Base-by-base conservation (phyloP, 1,284 basidiomycete genomes). In the Mycocalia duriaeana region DNA sequence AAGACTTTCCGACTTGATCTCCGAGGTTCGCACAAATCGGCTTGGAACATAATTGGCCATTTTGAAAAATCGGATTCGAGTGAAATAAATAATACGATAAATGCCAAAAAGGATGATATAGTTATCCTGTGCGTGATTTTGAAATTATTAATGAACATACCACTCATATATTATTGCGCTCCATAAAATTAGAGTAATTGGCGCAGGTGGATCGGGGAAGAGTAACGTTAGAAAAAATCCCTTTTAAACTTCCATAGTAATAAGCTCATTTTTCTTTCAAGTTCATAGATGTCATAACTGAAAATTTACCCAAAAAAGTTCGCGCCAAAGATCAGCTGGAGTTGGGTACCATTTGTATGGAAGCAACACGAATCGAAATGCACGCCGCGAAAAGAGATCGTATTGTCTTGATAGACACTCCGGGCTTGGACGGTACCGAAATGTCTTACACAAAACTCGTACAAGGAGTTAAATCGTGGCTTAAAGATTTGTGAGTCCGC, bases 381-480 rank as follows among this genome's bases (percentile, higher is more conserved):
- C 41, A 42, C 16, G 20, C 19, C 14, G 6, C 14, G 14, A 9
- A 37, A 38, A 16, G 19, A n/a, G 37, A 24, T 7, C 44, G 44
- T 11, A 31, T 46, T 31, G 50, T 51, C 18, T 34, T 51, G 25
- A 47, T 51, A n/a, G 50, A 51, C 36, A 51, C 50, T 9, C 50
- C 47, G 16, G 50, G 50, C 14, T 51, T 51, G 19, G 44, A 51
- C 22, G 50, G 49, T 37, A 48, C 50, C 14, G 45, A 44, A 14
- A 46, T 38, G 24, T 46, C 47, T 16, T 47, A 51, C 37, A 42
- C 41, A 7, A 40, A 49, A 41, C 26, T 49, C n/a, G 28, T 51
- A 38, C 18, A 28, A 23, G 43, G 42, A 39, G 45, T 51, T 16
- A 36, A 38, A 14, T 28, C 42, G 13, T 51, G 50, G 50, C 42